Base-by-base conservation (phyloP, 1,139 yeast genomes). In the Protomyces inundatus region DNA sequence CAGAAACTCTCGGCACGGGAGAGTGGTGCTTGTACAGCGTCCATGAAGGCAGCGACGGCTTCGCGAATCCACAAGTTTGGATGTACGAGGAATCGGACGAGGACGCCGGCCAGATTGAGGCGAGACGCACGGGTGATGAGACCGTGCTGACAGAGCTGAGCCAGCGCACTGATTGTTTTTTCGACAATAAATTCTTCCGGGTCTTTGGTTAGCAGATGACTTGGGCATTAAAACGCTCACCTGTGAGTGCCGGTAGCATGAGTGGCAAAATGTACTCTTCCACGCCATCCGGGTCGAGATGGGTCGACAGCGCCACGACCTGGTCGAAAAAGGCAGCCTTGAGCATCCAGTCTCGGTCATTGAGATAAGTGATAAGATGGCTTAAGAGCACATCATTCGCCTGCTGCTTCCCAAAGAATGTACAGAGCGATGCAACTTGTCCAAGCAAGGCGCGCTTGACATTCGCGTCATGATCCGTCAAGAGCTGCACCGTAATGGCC, bases 181-280 rank as follows among this genome's bases (percentile, higher is more conserved):
- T 88, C 80, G 0, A 88, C 88, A 7, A 93, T 95, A 61, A 85
- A 79, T 70, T 90, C 97, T 69, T 90, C 96, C 0, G 86, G 82
- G 73, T 90, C 70, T 58, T 16, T 12, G 3, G 6, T 32, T 4
- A 23, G 51, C 65, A 48, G 46, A 12, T 36, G 39, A 23, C 23
- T 9, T 10, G 35, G 35, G 23, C 6, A 56, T 36, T 36, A 42
- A 23, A 48, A 30, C 2, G 9, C 54, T 6, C n/a, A 58, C 62
- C 98, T 6, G 86, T 82, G 42, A 91, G 75, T 0, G 96, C 86
- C 72, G 93, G 98, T 1, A 88, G 78, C 69, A 93, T 77, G 23
- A 95, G 75, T 0, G 98, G 98, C 40, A 90, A 77, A 39, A 95
- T 83, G 71, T 91, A 95, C 70, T 90, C 96, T 69, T 93, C 97